A percentile compares a stretch with the other conserved stretches of the same genome.
Evolutionary conservation across 2,329 filamentous ascomycete genomes (phyloP).

Genomic region (Purpureocillium takamizusanense): DNA sequence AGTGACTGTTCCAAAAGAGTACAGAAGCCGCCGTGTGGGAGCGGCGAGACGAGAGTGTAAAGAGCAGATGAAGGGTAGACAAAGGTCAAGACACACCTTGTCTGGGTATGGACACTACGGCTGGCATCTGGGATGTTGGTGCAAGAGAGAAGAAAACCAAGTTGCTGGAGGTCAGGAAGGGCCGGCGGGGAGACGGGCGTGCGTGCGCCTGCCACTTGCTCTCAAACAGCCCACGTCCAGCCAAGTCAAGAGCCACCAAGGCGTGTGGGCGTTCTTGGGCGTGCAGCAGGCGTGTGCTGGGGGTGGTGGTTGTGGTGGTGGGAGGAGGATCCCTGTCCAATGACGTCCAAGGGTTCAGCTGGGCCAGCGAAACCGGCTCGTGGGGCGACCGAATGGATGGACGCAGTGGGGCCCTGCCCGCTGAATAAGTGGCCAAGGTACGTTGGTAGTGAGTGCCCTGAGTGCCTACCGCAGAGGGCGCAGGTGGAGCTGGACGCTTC

Average conservation of each 20-base stretch:
- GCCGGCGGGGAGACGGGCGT: not conserved
- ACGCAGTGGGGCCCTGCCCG: not conserved
- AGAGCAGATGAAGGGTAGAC: conserved; percentile 1
- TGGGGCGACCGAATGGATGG: conserved; percentile 9
- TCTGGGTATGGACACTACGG: conserved; percentile 10
- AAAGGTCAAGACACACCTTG: conserved; percentile 11
- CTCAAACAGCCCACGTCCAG: no score
- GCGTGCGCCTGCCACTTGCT: not conserved
- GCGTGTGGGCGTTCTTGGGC: not conserved
- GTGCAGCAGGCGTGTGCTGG: conserved; percentile 4
- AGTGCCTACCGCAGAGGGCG: no score
- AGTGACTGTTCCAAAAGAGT: conserved; percentile 4
- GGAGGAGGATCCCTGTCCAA: conserved; percentile 5
- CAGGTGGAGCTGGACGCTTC: no score
- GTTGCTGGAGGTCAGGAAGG: not conserved
- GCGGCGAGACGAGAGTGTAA: not conserved
- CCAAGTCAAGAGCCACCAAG: no score
- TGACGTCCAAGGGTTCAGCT: conserved; percentile 5
- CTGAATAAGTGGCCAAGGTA: no score
- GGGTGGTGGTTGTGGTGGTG: not conserved
- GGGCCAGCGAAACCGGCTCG: conserved; percentile 13
- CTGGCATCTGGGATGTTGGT: conserved; percentile 12
- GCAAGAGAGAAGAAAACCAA: conserved; percentile 3
- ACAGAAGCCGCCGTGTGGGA: conserved; percentile 1
- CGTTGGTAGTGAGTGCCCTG: no score